These are phyloP conservation scores for Pythium phragmitis DNA, from an alignment of 352 stramenopile species.

Conservation along the genomic window DNA sequence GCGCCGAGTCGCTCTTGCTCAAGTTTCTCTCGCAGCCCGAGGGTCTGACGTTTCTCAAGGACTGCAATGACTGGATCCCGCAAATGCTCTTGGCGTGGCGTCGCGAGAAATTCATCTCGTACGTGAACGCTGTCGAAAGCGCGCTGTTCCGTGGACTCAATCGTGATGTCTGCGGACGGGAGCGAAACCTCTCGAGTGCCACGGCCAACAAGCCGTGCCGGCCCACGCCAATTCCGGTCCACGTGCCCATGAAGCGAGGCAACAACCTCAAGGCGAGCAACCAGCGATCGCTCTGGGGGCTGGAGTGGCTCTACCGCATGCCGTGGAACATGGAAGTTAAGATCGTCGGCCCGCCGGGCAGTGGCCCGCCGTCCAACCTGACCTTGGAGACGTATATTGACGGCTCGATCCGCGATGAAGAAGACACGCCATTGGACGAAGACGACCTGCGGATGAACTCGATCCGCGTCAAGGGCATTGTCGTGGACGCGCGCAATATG, in stretches of 20 bases:
- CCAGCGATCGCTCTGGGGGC: conserved; percentile 72
- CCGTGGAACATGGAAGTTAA: conserved; percentile 92
- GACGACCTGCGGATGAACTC: conserved; percentile 86
- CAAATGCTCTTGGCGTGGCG: conserved; percentile 73
- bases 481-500: conserved; percentile 86
- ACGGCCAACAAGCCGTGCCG: conserved; percentile 47
- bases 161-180: conserved; percentile 69
- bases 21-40: conserved; percentile 83
- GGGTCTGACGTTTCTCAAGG: conserved; percentile 74
- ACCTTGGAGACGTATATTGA: conserved; percentile 90
- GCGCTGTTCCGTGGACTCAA: conserved; percentile 81
- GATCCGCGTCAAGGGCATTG: conserved; percentile 85
- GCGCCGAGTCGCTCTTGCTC: conserved; percentile 76
- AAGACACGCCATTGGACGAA: conserved; percentile 63
- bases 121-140: conserved; percentile 81
- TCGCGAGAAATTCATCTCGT: conserved; percentile 83
- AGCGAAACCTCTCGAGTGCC: conserved; percentile 37
- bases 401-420: conserved; percentile 70
- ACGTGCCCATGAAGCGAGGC: conserved; percentile 80
- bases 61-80: conserved; percentile 83
- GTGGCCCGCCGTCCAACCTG: conserved; percentile 79
- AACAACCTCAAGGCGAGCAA: conserved; percentile 60
- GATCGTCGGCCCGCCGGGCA: conserved; percentile 83
- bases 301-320: conserved; percentile 90
- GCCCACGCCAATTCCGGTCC: conserved; percentile 80